phyloP scores from a whole-genome alignment of 805 yeast genomes.

The Cyberlindnera samutprakarnensis region DNA sequence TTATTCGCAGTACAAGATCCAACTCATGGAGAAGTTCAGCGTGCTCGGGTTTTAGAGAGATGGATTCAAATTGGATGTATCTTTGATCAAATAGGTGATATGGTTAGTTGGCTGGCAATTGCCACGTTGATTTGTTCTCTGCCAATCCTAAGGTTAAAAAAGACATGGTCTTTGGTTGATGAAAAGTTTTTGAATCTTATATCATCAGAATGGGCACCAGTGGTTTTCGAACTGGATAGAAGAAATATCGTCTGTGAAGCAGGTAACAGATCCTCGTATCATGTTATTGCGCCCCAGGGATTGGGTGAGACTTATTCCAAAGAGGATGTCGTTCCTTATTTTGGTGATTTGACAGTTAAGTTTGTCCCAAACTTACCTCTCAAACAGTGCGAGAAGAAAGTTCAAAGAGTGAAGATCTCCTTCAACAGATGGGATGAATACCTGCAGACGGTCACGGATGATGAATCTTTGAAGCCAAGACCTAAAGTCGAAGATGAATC shows the following conservation, averaged over 20 bases:
- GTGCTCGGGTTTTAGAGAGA: constrained; percentile 63
- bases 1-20: constrained; percentile 43
- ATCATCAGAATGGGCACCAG: constrained; percentile 86
- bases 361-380: constrained; percentile 30
- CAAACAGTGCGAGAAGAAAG: constrained; percentile 53
- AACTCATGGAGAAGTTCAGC: constrained; percentile 26
- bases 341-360: constrained; percentile 71
- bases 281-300: constrained; percentile 82
- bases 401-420: constrained; percentile 62
- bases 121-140: constrained; percentile 77
- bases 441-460: constrained; percentile 40
- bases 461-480: constrained; percentile 22
- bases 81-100: constrained; percentile 77
- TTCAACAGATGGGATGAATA: constrained; percentile 81
- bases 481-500: constrained; percentile 19
- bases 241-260: constrained; percentile 54
- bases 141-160: constrained; percentile 66
- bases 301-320: constrained; percentile 72
- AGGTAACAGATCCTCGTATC: constrained; percentile 51
- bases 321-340: constrained; percentile 77
- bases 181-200: constrained; percentile 50
- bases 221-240: constrained; percentile 80
- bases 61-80: constrained; percentile 83
- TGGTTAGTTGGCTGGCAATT: constrained; percentile 91
- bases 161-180: constrained; percentile 70